Evolutionary conservation across 257 asterid genomes (phyloP).

Genomic region (Ilex aquifolium): DNA sequence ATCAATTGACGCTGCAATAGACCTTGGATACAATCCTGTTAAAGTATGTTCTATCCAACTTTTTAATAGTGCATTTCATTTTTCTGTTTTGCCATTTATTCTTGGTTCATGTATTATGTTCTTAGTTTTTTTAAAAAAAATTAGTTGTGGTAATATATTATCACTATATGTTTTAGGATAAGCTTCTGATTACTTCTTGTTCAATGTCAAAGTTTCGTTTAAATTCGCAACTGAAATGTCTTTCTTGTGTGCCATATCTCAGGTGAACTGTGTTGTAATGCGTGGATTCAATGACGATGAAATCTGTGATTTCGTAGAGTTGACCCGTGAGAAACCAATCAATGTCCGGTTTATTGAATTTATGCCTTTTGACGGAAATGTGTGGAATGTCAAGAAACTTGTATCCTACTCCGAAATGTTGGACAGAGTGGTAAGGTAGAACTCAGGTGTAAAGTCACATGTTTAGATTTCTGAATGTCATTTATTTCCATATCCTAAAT

Average conservation of each 20-base stretch:
- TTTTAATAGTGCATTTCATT: slow-evolving; percentile 3
- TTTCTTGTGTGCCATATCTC: slow-evolving; percentile 18
- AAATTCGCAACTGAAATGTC: too few relatives aligned
- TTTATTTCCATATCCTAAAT: slow-evolving; percentile 23
- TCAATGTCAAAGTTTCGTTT: too few relatives aligned
- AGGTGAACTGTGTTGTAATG: slow-evolving; percentile 97
- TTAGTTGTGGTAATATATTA: not conserved
- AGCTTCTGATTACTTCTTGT: too few relatives aligned
- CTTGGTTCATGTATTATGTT: not conserved
- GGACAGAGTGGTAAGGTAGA: slow-evolving; percentile 91
- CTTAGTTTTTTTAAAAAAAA: not conserved
- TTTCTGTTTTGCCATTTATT: not conserved
- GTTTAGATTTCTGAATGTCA: slow-evolving; percentile 10
- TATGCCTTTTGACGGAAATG: slow-evolving; percentile 98
- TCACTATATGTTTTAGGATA: too few relatives aligned
- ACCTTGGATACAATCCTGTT: slow-evolving; percentile 82
- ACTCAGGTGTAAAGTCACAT: slow-evolving; percentile 14
- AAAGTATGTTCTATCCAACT: slow-evolving; percentile 46
- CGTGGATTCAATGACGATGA: slow-evolving; percentile 99
- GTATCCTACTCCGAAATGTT: slow-evolving; percentile 90
- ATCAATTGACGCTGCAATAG: slow-evolving; percentile 68
- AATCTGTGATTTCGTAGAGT: slow-evolving; percentile 80
- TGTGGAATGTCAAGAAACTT: slow-evolving; percentile 96
- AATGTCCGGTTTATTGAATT: slow-evolving; percentile 94
- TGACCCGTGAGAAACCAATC: slow-evolving; percentile 90